A percentile compares a stretch with the other conserved stretches of the same genome.
Conservation (phyloP, 129 eudicot genomes). For the Flaveria linearis region DNA sequence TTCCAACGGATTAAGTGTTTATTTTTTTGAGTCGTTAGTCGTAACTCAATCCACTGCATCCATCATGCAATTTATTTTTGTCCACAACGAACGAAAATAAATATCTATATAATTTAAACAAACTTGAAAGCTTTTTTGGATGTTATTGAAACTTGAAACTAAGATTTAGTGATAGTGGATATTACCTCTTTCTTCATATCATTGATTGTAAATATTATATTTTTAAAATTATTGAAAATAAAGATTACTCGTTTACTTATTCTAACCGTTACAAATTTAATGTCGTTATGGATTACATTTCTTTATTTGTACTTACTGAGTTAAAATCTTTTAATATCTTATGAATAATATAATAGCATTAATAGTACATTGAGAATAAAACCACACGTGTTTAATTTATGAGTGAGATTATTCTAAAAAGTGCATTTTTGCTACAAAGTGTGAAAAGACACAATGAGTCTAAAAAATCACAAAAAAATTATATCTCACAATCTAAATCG, state of each 20-base stretch:
- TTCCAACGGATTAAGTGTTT: too few relatives aligned
- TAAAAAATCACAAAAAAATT: too few relatives aligned
- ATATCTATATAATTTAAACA: neutral
- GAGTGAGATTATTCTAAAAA: too few relatives aligned
- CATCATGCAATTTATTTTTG: neutral
- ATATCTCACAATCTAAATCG: too few relatives aligned
- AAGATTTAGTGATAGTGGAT: neutral
- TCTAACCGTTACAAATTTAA: neutral
- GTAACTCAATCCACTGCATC: too few relatives aligned
- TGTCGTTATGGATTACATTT: neutral
- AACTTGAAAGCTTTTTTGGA: constrained; percentile 10
- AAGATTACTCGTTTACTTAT: neutral
- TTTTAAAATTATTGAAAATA: neutral
- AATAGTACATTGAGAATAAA: too few relatives aligned
- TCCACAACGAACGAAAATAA: too few relatives aligned
- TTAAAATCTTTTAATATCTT: neutral
- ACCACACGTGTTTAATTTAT: too few relatives aligned
- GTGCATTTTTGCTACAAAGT: too few relatives aligned
- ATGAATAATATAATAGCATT: too few relatives aligned
- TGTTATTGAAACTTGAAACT: neutral
- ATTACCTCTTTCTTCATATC: neutral
- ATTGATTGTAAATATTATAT: neutral
- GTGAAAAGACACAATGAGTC: too few relatives aligned
- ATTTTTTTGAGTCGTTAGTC: too few relatives aligned
- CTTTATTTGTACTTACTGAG: neutral